Percentiles rank a stretch among this genome's conserved stretches.
These are phyloP conservation scores for Lodderomyces theae DNA, from an alignment of 1,139 yeast species.

Conservation along the genomic window DNA sequence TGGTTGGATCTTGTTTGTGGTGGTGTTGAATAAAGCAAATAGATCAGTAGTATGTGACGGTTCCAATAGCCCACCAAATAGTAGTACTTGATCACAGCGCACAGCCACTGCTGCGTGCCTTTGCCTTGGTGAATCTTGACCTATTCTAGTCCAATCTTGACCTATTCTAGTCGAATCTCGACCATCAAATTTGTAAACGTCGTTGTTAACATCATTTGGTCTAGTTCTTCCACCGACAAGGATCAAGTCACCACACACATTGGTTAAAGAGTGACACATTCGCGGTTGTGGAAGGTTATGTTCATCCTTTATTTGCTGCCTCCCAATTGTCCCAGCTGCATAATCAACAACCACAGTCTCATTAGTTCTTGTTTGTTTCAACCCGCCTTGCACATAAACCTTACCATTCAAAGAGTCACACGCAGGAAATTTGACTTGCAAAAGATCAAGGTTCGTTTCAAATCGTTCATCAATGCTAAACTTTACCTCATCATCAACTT, in stretches of 20 bases:
- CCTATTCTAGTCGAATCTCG: no score
- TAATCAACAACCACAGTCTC: conserved; percentile 16
- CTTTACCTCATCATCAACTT: conserved; percentile 12
- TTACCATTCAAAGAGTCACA: conserved; percentile 24
- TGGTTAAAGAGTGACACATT: conserved; percentile 58
- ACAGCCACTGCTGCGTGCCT: conserved; percentile 52
- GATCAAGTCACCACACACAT: conserved; percentile 28
- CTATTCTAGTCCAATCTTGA: conserved; percentile 34
- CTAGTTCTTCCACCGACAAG: conserved; percentile 70
- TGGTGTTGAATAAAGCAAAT: conserved; percentile 21
- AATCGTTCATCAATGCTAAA: conserved; percentile 15
- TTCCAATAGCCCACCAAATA: conserved; percentile 41
- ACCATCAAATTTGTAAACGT: conserved; percentile 23
- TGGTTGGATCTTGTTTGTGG: conserved; percentile 16
- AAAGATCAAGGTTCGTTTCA: conserved; percentile 6
- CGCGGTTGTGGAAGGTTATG: conserved; percentile 45
- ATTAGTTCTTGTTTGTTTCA: conserved; percentile 42
- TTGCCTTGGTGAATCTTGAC: conserved; percentile 42
- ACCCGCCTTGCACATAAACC: conserved; percentile 53
- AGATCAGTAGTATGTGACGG: conserved; percentile 13
- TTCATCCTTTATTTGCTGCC: not conserved
- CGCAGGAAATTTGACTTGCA: conserved; percentile 50
- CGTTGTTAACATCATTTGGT: conserved; percentile 48
- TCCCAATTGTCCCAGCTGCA: conserved; percentile 9
- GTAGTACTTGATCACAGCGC: conserved; percentile 33